Conservation (phyloP, 2,329 filamentous ascomycete genomes). For the Capronia americana region DNA sequence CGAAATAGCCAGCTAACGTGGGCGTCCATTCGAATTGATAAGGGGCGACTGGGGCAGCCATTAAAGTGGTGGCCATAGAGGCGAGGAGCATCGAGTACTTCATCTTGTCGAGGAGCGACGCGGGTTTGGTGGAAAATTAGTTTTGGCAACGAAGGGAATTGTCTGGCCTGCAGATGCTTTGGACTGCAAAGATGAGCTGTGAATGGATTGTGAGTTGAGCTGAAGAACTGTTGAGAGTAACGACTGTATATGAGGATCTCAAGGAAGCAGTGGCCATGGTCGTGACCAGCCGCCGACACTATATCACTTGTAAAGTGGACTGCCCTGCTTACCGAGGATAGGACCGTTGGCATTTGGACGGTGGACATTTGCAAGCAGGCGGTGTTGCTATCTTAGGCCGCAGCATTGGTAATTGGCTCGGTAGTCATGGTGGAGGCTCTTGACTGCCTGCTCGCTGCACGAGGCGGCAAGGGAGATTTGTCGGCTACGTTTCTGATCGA, state of each 20-base stretch:
- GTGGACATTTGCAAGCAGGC: slow-evolving; percentile 23
- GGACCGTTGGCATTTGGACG: slow-evolving; percentile 25
- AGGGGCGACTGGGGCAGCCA: slow-evolving; percentile 46
- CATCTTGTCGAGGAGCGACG: slow-evolving; percentile 24
- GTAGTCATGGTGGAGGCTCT: slow-evolving; percentile 24
- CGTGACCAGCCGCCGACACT: slow-evolving; percentile 33
- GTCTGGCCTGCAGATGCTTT: slow-evolving; percentile 30
- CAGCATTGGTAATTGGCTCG: slow-evolving; percentile 26
- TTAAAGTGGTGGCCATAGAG: slow-evolving; percentile 44
- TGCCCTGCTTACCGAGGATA: slow-evolving; percentile 29
- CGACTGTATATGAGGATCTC: slow-evolving; percentile 29
- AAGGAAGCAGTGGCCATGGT: slow-evolving; percentile 23
- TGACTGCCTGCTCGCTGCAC: slow-evolving; percentile 24
- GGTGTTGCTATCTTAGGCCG: slow-evolving; percentile 35
- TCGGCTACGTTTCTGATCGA: slow-evolving; percentile 20
- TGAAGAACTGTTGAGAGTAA: slow-evolving; percentile 19
- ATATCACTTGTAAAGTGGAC: slow-evolving; percentile 32
- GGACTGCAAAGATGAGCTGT: slow-evolving; percentile 29
- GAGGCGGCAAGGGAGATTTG: slow-evolving; percentile 37
- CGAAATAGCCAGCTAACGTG: slow-evolving; percentile 49
- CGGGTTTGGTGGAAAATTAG: slow-evolving; percentile 7
- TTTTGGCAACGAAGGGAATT: slow-evolving; percentile 15
- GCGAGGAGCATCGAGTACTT: slow-evolving; percentile 26
- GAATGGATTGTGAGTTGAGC: slow-evolving; percentile 23
- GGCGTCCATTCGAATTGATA: slow-evolving; percentile 49